These are phyloP conservation scores for Scheffersomyces spartinae DNA, from an alignment of 805 yeast genomes.

Conservation along the genomic window DNA sequence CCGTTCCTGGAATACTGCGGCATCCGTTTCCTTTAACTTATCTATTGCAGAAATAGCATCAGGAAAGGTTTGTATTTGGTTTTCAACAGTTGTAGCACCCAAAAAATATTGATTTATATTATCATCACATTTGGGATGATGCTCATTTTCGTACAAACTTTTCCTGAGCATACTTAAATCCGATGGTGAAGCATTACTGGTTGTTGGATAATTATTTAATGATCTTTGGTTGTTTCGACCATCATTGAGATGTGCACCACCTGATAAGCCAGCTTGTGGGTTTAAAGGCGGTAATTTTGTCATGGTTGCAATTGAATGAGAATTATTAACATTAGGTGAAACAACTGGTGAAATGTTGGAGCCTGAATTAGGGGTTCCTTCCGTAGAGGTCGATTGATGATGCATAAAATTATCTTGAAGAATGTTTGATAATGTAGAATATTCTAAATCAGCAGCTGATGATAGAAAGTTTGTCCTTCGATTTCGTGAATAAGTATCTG, in stretches of 20 bases:
- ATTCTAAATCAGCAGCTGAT: conserved; percentile 63
- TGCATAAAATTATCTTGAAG: conserved; percentile 35
- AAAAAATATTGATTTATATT: conserved; percentile 58
- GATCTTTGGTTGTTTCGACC: too few species aligned
- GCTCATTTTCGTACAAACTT: too few species aligned
- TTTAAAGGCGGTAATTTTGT: too few species aligned
- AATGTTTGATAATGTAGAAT: conserved; percentile 56
- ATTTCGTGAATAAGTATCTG: too few species aligned
- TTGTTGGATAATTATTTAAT: conserved; percentile 16
- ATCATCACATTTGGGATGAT: conserved; percentile 39
- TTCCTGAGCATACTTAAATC: too few species aligned
- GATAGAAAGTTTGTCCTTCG: conserved; percentile 43
- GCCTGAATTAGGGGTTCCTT: conserved; percentile 27
- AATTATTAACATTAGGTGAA: not conserved
- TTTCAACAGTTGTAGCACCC: conserved; percentile 36
- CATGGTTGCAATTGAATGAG: not conserved
- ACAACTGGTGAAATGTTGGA: conserved; percentile 1
- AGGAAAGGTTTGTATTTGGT: conserved; percentile 39
- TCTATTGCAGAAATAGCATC: conserved; percentile 41
- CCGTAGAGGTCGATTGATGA: conserved; percentile 19
- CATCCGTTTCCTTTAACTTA: conserved; percentile 25
- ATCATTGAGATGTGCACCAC: too few species aligned
- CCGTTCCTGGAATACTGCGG: conserved; percentile 25
- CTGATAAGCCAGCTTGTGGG: too few species aligned
- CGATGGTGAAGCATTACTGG: too few species aligned